Evolutionary conservation across 1,284 basidiomycete genomes (phyloP), one percentile per base, ranked within the genome.

Genomic region (Exobasidium rhododendri): DNA sequence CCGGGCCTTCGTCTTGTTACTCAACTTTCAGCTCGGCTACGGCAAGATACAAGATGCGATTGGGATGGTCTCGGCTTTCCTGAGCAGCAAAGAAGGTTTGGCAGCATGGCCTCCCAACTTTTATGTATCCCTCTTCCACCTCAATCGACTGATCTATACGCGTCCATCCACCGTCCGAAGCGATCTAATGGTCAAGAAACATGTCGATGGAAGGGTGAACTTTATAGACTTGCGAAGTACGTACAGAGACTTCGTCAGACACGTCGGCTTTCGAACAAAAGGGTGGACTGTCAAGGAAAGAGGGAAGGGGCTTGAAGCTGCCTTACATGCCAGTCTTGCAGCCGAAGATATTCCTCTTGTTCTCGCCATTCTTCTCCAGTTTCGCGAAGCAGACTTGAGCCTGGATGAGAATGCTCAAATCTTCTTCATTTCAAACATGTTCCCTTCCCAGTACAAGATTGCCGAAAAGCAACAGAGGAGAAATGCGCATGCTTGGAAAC

Each of bases 341-440:
- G 20, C 26, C 20, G 47, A 28, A 50, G 47, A 50, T 50, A 13
- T 20, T 50, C 47, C 47, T 20, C 47, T 50, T 26, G 47, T 26
- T 4, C 26, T 24, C 26, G 13, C 28, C 13, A 26, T 50, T 13
- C 24, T 24, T 5, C 20, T 24, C 22, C 20, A 24, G 4, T 20
- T 20, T 50, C 20, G 20, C 28, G 14, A 13, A 13, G 14, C 13
- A 24, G 26, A 50, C 2, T 13, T 28, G 4, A 3, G 13, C 22
- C 13, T 50, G 22, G 5, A 50, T 26, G 20, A 20, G 4, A 26
- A 50, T 24, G 4, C 13, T 13, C 5, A 7, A 2, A 4, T 20
- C 4, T 5, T 26, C 14, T 13, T 26, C 24, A 4, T 6, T 6
- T 50, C 47, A 20, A 14, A 28, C 20, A 20, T 50, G 13, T 20